These are phyloP conservation scores for Nicotiana otophora DNA, from an alignment of 257 asterid genomes.

Conservation along the genomic window DNA sequence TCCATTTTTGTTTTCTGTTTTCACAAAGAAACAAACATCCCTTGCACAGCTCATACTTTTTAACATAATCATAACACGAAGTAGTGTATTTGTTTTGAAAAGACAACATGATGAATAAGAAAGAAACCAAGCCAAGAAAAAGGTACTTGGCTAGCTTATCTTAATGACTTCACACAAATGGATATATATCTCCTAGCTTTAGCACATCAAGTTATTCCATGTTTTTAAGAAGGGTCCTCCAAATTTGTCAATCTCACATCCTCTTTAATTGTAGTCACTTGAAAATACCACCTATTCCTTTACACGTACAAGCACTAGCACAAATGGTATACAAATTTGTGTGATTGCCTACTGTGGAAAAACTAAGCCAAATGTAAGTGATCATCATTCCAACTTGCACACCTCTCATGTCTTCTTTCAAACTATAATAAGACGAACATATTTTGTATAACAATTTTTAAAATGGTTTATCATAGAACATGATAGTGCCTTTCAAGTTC, in stretches of 20 bases:
- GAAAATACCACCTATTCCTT: background rate
- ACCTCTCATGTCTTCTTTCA: background rate
- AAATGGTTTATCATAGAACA: no score
- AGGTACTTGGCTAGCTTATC: background rate
- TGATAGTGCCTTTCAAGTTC: no score
- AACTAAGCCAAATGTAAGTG: background rate
- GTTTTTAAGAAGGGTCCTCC: background rate
- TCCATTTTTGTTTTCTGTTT: no score
- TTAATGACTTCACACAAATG: background rate
- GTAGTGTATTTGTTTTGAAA: background rate
- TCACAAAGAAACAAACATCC: background rate
- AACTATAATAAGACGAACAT: no score
- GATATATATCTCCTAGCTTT: background rate
- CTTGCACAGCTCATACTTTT: background rate
- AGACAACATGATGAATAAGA: background rate
- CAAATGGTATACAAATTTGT: background rate
- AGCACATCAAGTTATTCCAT: background rate
- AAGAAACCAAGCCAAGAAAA: background rate
- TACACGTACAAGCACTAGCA: background rate
- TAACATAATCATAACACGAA: background rate
- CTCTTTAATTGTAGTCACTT: background rate
- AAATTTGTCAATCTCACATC: background rate
- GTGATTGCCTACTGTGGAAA: background rate
- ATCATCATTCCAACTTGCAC: background rate
- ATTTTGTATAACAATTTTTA: no score